A percentile compares a stretch with the other conserved stretches of the same genome.
These are phyloP conservation scores for Phytopythium aichiense DNA, from an alignment of 352 stramenopile species.

Conservation along the genomic window DNA sequence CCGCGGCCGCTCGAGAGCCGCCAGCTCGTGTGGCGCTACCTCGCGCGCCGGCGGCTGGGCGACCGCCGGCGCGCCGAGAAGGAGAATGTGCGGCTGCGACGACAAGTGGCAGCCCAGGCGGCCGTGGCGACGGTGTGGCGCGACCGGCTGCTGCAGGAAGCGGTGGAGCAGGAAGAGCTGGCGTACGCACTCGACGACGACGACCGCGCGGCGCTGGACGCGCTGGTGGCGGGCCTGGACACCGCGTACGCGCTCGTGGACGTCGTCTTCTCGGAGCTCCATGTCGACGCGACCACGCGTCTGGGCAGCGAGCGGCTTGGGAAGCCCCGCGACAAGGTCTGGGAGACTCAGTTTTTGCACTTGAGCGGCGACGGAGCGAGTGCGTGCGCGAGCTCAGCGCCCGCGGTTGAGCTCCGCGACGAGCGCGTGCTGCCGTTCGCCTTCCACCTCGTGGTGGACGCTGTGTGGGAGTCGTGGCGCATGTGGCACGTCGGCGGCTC, in stretches of 20 bases:
- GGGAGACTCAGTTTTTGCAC: slow-evolving; percentile 2
- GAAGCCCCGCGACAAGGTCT: neutral
- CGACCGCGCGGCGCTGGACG: slow-evolving; percentile 19
- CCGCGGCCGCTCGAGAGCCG: neutral
- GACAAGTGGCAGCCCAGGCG: slow-evolving; percentile 13
- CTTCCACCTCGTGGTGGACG: slow-evolving; percentile 23
- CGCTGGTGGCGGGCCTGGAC: slow-evolving; percentile 20
- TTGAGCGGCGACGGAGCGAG: slow-evolving; percentile 4
- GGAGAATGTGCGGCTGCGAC: slow-evolving; percentile 16
- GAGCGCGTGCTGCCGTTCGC: slow-evolving; percentile 22
- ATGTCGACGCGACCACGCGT: slow-evolving; percentile 7
- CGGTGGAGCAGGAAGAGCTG: neutral
- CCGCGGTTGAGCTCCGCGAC: slow-evolving; percentile 16
- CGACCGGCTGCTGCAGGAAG: slow-evolving; percentile 2
- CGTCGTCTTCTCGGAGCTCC: slow-evolving; percentile 16
- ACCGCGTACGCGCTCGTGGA: slow-evolving; percentile 16
- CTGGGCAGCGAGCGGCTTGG: neutral
- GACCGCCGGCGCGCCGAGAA: slow-evolving; percentile 16
- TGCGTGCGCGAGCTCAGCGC: neutral
- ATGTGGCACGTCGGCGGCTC: slow-evolving; percentile 28
- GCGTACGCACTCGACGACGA: slow-evolving; percentile 16
- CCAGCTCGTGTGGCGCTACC: slow-evolving; percentile 20
- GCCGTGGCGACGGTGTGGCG: neutral
- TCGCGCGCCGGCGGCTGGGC: slow-evolving; percentile 16
- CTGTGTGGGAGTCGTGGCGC: slow-evolving; percentile 31